Evolutionary conservation across 2,329 filamentous ascomycete species (phyloP).

Genomic region (Thermoascus crustaceus): DNA sequence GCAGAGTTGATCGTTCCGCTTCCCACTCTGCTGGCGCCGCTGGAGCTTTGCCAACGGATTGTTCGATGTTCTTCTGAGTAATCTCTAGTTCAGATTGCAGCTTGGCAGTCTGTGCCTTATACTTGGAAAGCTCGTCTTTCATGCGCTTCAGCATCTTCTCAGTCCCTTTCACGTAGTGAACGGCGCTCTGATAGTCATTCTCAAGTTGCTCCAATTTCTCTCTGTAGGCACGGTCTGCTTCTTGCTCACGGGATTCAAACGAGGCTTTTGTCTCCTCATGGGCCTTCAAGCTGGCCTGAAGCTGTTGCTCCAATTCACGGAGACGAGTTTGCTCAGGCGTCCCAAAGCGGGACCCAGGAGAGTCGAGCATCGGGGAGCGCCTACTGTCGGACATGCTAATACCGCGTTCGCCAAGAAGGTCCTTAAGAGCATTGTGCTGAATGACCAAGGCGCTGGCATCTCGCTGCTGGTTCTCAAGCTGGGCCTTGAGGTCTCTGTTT

Average conservation of each 20-base stretch:
- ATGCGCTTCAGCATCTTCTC: constrained; percentile 99
- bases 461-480: constrained; percentile 76
- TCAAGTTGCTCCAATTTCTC: constrained; percentile 91
- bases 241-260: constrained; percentile 71
- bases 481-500: constrained; percentile 73
- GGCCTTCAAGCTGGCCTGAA: constrained; percentile 65
- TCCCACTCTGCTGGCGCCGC: constrained; percentile 60
- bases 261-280: constrained; percentile 77
- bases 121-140: constrained; percentile 91
- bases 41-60: constrained; percentile 27
- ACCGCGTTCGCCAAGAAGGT: constrained; percentile 81
- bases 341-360: constrained; percentile 64
- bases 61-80: constrained; percentile 48
- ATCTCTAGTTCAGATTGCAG: constrained; percentile 74
- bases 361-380: constrained; percentile 63
- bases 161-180: constrained; percentile 96
- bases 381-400: constrained; percentile 65
- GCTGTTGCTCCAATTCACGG: constrained; percentile 79
- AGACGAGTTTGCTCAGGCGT: constrained; percentile 72
- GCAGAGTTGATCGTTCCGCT: constrained; percentile 59
- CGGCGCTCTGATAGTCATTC: constrained; percentile 94
- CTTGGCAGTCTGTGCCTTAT: constrained; percentile 77
- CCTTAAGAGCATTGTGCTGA: constrained; percentile 87
- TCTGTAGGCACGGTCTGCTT: constrained; percentile 80
- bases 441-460: constrained; percentile 91